Evolutionary conservation across 2,329 filamentous ascomycete genomes (phyloP).

Genomic region (Leptographium lundbergii): DNA sequence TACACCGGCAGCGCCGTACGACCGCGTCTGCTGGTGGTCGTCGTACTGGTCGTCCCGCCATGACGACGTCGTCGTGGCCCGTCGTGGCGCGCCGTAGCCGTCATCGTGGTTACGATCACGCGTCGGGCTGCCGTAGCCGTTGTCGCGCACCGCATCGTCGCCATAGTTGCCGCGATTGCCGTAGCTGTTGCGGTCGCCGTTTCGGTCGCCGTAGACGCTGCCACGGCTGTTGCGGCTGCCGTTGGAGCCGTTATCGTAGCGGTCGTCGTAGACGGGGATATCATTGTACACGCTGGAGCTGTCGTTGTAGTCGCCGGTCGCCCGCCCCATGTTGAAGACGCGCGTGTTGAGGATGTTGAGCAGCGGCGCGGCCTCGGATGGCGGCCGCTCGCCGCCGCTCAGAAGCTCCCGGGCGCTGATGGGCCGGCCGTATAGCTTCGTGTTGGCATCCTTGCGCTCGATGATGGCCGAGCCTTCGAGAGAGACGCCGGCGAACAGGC

Average conservation of each 20-base stretch:
- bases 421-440: slow-evolving; percentile 82
- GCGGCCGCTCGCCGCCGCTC: slow-evolving; percentile 62
- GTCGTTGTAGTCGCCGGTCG: slow-evolving; percentile 17
- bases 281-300: slow-evolving; percentile 83
- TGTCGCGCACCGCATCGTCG: slow-evolving; percentile 20
- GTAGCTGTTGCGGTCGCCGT: slow-evolving; percentile 21
- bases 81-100: slow-evolving; percentile 42
- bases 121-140: slow-evolving; percentile 13
- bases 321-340: slow-evolving; percentile 58
- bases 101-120: slow-evolving; percentile 18
- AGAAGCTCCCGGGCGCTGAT: slow-evolving; percentile 75
- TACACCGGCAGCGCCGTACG: slow-evolving; percentile 19
- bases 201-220: slow-evolving; percentile 46
- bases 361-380: slow-evolving; percentile 71
- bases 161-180: slow-evolving; percentile 26
- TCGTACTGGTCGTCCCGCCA: slow-evolving; percentile 71
- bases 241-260: slow-evolving; percentile 74
- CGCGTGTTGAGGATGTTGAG: slow-evolving; percentile 77
- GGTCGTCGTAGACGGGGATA: slow-evolving; percentile 74
- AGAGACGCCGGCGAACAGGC: slow-evolving; percentile 88
- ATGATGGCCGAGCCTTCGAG: slow-evolving; percentile 88
- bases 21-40: slow-evolving; percentile 19
- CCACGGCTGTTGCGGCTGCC: slow-evolving; percentile 46
- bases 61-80: slow-evolving; percentile 41
- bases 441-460: slow-evolving; percentile 90